A percentile compares a stretch with the other conserved stretches of the same genome.
Conservation (phyloP, 2,329 filamentous ascomycete genomes). For the Verticillium zaregamsianum region DNA sequence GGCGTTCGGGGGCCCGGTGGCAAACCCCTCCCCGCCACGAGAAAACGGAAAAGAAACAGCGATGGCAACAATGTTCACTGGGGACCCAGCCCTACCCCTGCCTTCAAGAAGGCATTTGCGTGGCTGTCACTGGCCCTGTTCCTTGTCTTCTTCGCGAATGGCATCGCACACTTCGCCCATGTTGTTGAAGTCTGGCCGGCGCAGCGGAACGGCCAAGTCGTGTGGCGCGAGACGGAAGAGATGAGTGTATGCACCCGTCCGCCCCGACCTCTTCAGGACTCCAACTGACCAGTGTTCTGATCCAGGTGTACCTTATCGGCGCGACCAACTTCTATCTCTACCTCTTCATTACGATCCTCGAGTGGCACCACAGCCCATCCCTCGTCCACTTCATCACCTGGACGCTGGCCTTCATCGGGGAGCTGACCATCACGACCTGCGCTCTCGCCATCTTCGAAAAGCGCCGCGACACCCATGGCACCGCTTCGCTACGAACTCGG, state of each 20-base stretch:
- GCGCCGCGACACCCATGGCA: slow-evolving; percentile 35
- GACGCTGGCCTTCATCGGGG: slow-evolving; percentile 67
- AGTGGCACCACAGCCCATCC: slow-evolving; percentile 77
- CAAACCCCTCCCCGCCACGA: slow-evolving; percentile 73
- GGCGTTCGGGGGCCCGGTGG: slow-evolving; percentile 74
- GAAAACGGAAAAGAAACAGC: slow-evolving; percentile 39
- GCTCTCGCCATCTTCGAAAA: slow-evolving; percentile 66
- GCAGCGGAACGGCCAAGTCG: slow-evolving; percentile 27
- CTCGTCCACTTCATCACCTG: slow-evolving; percentile 77
- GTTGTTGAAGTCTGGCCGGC: slow-evolving; percentile 5
- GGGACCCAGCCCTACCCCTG: slow-evolving; percentile 40
- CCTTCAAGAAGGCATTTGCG: slow-evolving; percentile 68
- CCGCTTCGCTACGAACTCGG: slow-evolving; percentile 23
- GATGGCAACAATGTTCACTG: slow-evolving; percentile 26
- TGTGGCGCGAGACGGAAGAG: slow-evolving; percentile 81
- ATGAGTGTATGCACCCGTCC: slow-evolving; percentile 57
- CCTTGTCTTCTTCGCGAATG: slow-evolving; percentile 72
- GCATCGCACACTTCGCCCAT: slow-evolving; percentile 41
- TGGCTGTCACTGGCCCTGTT: slow-evolving; percentile 69
- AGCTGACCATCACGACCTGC: slow-evolving; percentile 66
- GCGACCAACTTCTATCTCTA: slow-evolving; percentile 85
- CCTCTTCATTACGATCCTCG: slow-evolving; percentile 80
- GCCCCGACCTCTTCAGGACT: not conserved
- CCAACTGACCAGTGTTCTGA: not conserved
- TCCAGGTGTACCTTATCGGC: slow-evolving; percentile 77